Percentiles rank a stretch among this genome's conserved stretches.
Conservation (phyloP, 257 asterid genomes). For the Salvia miltiorrhiza region DNA sequence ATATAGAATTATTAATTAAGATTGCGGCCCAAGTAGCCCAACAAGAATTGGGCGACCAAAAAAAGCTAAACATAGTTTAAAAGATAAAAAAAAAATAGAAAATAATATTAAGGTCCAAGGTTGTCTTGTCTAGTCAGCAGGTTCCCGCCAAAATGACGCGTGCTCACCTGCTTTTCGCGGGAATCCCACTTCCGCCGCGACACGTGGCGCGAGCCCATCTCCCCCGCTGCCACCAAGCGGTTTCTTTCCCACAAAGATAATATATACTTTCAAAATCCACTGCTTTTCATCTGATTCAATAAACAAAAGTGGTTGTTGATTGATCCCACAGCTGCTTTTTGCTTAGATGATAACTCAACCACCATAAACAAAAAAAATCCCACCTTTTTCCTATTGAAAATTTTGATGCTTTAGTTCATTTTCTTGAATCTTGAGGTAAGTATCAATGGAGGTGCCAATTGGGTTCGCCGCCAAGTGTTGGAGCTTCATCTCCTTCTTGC, state of each 20-base stretch:
- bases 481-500: constrained; percentile 77
- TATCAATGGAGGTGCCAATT: constrained; percentile 67
- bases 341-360: not conserved
- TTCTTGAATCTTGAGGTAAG: not conserved
- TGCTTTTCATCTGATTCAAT: not conserved
- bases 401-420: not conserved
- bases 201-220: constrained; percentile 24
- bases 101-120: too few species aligned
- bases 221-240: constrained; percentile 17
- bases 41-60: too few species aligned
- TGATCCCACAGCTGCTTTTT: not conserved
- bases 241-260: not conserved
- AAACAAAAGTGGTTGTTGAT: not conserved
- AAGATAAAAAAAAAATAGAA: too few species aligned
- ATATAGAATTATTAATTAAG: too few species aligned
- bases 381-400: not conserved
- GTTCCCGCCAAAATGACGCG: constrained; percentile 4
- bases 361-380: not conserved
- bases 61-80: too few species aligned
- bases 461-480: constrained; percentile 69
- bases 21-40: too few species aligned
- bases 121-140: too few species aligned
- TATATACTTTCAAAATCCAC: not conserved
- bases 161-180: constrained; percentile 23
- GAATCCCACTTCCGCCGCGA: not conserved